Evolutionary conservation across 768 basidiomycete species (phyloP).

Genomic region (Exsudoporus frostii): DNA sequence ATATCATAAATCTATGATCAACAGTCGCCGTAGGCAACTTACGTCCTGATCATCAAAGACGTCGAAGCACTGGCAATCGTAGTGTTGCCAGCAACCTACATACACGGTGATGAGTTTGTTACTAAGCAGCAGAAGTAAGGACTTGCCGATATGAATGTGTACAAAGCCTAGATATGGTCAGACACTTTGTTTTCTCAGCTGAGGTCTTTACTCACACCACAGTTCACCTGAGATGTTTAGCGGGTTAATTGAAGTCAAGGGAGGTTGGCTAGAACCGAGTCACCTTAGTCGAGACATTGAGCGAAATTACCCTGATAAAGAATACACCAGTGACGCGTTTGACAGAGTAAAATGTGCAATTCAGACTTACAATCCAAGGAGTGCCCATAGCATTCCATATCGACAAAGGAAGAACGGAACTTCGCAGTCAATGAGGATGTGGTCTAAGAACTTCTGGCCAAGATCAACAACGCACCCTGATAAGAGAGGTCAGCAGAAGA

Average conservation of each 20-base stretch:
- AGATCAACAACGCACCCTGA: constrained; percentile 15
- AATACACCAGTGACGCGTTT: not conserved
- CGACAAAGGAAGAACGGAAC: constrained; percentile 70
- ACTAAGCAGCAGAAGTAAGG: not conserved
- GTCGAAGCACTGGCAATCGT: constrained; percentile 37
- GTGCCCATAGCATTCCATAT: constrained; percentile 66
- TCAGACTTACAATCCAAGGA: constrained; percentile 53
- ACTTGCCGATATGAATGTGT: constrained; percentile 64
- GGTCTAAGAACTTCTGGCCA: not conserved
- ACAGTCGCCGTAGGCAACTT: constrained; percentile 5
- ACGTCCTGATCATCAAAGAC: constrained; percentile 71
- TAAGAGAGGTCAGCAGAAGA: constrained; percentile 3
- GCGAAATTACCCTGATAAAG: constrained; percentile 50
- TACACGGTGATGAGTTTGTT: not conserved
- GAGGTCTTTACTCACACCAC: constrained; percentile 41
- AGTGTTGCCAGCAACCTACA: constrained; percentile 26
- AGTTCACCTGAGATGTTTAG: constrained; percentile 45
- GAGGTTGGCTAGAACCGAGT: not conserved
- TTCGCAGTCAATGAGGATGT: constrained; percentile 16
- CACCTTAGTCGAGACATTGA: constrained; percentile 43
- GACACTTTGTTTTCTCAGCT: not conserved
- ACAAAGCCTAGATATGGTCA: constrained; percentile 47
- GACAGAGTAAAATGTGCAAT: not conserved
- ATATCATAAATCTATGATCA: constrained; percentile 20
- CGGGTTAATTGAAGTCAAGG: not conserved